Conservation (phyloP, 2,329 filamentous ascomycete species). For the Aquanectria penicillioides region DNA sequence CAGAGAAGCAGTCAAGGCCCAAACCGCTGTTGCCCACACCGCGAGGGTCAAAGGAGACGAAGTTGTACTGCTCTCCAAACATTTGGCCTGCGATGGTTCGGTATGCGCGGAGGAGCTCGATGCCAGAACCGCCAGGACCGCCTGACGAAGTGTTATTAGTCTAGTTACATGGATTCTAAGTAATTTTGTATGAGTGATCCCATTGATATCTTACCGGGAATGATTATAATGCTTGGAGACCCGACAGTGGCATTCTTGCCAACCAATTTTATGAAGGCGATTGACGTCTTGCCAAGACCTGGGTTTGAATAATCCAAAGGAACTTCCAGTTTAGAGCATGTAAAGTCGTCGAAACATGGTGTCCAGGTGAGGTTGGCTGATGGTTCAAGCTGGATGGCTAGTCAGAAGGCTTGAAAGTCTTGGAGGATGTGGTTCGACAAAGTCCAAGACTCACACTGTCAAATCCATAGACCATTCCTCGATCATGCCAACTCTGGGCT, state of each 20-base stretch:
- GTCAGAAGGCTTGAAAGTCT: conserved; percentile 27
- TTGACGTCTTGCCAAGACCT: conserved; percentile 39
- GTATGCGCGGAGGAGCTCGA: conserved; percentile 10
- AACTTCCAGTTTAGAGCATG: conserved; percentile 43
- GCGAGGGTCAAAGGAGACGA: conserved; percentile 54
- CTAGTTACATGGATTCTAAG: neutral
- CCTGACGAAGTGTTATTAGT: conserved; percentile 40
- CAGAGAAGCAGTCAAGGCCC: conserved; percentile 43
- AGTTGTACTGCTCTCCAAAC: conserved; percentile 53
- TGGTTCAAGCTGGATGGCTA: conserved; percentile 39
- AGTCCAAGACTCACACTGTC: conserved; percentile 26
- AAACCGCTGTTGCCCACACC: conserved; percentile 49
- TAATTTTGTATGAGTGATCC: neutral
- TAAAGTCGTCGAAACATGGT: conserved; percentile 45
- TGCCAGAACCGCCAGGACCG: conserved; percentile 50
- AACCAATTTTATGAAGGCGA: conserved; percentile 44
- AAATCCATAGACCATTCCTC: conserved; percentile 34
- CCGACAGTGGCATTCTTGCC: conserved; percentile 44
- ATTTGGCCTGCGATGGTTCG: conserved; percentile 33
- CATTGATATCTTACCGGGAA: conserved; percentile 37
- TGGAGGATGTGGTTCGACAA: conserved; percentile 19
- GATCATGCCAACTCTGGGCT: conserved; percentile 24
- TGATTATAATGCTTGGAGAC: conserved; percentile 41
- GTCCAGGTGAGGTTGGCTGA: conserved; percentile 45
- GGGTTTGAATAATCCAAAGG: conserved; percentile 44